Percentiles rank a stretch among this genome's conserved stretches.
phyloP scores from a whole-genome alignment of 2,329 filamentous ascomycete species.

The Chrysoporthe cubensis region DNA sequence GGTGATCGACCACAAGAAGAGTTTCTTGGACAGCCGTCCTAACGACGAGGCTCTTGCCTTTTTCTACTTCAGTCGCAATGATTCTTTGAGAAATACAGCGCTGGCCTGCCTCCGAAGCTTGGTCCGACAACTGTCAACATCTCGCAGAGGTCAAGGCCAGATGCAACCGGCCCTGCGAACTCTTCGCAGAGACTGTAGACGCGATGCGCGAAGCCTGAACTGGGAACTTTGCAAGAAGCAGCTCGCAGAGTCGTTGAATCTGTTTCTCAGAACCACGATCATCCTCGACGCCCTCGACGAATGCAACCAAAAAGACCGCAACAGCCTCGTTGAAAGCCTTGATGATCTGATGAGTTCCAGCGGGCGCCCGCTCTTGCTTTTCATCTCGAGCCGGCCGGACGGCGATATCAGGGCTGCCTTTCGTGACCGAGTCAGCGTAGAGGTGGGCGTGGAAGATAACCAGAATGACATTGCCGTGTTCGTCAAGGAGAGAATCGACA shows the following conservation, averaged over 20 bases:
- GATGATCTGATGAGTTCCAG: constrained; percentile 33
- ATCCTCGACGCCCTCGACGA: constrained; percentile 44
- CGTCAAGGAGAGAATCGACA: constrained; percentile 32
- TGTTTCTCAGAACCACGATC: constrained; percentile 38
- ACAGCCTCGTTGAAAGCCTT: constrained; percentile 35
- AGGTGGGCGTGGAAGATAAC: constrained; percentile 37
- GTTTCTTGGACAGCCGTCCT: constrained; percentile 2
- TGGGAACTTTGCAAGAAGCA: constrained; percentile 30
- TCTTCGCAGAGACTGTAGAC: not conserved
- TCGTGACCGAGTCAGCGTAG: constrained; percentile 30
- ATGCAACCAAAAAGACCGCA: constrained; percentile 35
- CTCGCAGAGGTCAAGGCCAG: not conserved
- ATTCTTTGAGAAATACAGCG: constrained; percentile 34
- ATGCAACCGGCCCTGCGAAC: constrained; percentile 23
- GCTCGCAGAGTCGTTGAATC: constrained; percentile 34
- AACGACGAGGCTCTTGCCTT: constrained; percentile 37
- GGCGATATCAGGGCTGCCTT: constrained; percentile 35
- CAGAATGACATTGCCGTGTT: constrained; percentile 36
- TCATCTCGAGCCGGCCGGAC: constrained; percentile 40
- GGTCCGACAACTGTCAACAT: constrained; percentile 37
- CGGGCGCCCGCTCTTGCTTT: constrained; percentile 38
- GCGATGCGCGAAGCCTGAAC: constrained; percentile 21
- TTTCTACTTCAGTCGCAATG: constrained; percentile 42
- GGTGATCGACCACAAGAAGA: constrained; percentile 28
- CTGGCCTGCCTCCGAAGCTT: constrained; percentile 38